These are phyloP conservation scores for Lipomyces kockii DNA, from an alignment of 805 yeast genomes.

Conservation along the genomic window DNA sequence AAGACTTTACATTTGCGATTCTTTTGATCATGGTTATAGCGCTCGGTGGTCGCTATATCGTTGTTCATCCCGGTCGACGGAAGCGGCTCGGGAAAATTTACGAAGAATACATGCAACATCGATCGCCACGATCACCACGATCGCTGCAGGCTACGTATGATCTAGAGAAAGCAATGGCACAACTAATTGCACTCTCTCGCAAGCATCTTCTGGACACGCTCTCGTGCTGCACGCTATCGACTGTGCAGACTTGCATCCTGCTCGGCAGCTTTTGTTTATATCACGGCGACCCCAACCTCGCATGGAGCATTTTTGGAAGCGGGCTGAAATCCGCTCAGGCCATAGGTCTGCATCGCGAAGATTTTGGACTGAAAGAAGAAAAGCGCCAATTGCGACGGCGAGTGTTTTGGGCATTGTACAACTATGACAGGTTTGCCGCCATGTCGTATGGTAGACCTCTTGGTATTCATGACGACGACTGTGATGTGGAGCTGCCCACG, in stretches of 20 bases:
- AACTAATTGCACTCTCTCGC: slow-evolving; percentile 19
- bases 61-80: slow-evolving; percentile 22
- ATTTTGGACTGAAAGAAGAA: not conserved
- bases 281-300: slow-evolving; percentile 23
- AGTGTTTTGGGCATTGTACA: slow-evolving; percentile 30
- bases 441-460: slow-evolving; percentile 28
- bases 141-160: slow-evolving; percentile 4
- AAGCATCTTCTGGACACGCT: slow-evolving; percentile 22
- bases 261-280: slow-evolving; percentile 18
- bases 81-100: slow-evolving; percentile 9
- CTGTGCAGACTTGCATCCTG: slow-evolving; percentile 28
- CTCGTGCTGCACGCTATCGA: slow-evolving; percentile 22
- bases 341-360: slow-evolving; percentile 23
- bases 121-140: not conserved
- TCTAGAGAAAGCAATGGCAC: slow-evolving; percentile 16
- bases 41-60: slow-evolving; percentile 22
- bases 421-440: slow-evolving; percentile 22
- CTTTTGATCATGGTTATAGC: slow-evolving; percentile 16
- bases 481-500: slow-evolving; percentile 24
- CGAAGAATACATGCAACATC: not conserved
- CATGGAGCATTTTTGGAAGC: slow-evolving; percentile 26
- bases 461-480: slow-evolving; percentile 18
- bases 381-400: slow-evolving; percentile 20
- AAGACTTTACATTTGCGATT: slow-evolving; percentile 18
- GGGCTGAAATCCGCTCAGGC: slow-evolving; percentile 26